These are phyloP conservation scores for Penicillium pancosmium DNA, from an alignment of 495 filamentous ascomycete species.

Conservation along the genomic window DNA sequence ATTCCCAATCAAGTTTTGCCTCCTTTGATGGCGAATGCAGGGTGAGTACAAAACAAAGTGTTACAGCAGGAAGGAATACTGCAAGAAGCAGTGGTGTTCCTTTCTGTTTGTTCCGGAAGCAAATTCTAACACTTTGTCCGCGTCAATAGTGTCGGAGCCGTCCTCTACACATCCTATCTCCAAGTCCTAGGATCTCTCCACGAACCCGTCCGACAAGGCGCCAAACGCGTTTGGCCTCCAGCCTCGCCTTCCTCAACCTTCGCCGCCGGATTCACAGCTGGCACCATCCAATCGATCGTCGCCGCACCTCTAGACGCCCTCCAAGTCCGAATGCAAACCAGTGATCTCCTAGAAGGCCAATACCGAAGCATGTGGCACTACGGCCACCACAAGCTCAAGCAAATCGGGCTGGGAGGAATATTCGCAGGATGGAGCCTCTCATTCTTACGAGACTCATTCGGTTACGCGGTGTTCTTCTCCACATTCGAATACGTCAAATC, in stretches of 20 bases:
- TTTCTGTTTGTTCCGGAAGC: no score
- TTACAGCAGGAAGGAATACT: conserved; percentile 5
- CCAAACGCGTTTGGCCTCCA: conserved; percentile 75
- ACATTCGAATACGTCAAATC: conserved; percentile 87
- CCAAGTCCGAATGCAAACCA: conserved; percentile 74
- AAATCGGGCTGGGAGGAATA: conserved; percentile 79
- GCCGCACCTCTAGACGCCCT: conserved; percentile 90
- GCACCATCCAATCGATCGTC: conserved; percentile 74
- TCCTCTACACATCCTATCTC: conserved; percentile 87
- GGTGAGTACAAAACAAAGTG: conserved; percentile 34
- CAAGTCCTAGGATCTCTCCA: conserved; percentile 75
- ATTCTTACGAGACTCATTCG: conserved; percentile 79
- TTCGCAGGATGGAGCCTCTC: conserved; percentile 82
- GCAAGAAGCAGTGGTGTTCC: not conserved
- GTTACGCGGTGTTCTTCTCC: conserved; percentile 82
- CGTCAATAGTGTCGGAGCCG: conserved; percentile 67
- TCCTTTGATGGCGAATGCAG: conserved; percentile 80
- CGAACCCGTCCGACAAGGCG: conserved; percentile 66
- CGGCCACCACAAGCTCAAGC: conserved; percentile 66
- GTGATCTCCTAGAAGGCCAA: conserved; percentile 65
- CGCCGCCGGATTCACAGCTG: conserved; percentile 74
- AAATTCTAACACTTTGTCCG: not conserved
- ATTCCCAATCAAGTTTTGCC: conserved; percentile 88
- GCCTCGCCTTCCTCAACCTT: conserved; percentile 68
- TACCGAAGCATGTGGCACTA: conserved; percentile 86